phyloP scores from a whole-genome alignment of 768 basidiomycete species.

The Termitomyces sp. region DNA sequence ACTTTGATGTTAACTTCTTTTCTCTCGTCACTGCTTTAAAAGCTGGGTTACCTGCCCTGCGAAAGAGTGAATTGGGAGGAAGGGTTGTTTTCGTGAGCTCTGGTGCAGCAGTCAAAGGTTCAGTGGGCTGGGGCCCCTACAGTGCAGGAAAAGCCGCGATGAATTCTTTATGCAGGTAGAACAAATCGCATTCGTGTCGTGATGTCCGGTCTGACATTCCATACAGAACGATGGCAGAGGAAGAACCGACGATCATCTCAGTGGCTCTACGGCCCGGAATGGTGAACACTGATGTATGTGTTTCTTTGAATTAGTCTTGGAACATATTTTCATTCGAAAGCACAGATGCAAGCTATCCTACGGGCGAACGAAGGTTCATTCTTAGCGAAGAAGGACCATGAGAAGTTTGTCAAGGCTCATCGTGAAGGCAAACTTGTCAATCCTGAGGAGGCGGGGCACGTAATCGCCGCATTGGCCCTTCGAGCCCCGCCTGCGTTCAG shows the following conservation, averaged over 20 bases:
- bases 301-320: background rate
- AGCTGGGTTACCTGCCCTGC: constrained; percentile 62
- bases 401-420: constrained; percentile 52
- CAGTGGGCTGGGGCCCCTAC: constrained; percentile 74
- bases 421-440: constrained; percentile 65
- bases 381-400: constrained; percentile 53
- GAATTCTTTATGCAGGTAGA: constrained; percentile 77
- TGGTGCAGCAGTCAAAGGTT: constrained; percentile 69
- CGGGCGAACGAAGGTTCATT: constrained; percentile 41
- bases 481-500: constrained; percentile 53
- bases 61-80: constrained; percentile 50
- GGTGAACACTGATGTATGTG: constrained; percentile 71
- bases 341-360: constrained; percentile 66
- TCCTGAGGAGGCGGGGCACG: constrained; percentile 69
- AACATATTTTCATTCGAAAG: background rate
- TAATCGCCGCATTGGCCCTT: constrained; percentile 74
- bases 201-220: background rate
- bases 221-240: constrained; percentile 72
- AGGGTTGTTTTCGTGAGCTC: constrained; percentile 80
- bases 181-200: background rate
- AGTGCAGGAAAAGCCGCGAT: constrained; percentile 84
- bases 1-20: constrained; percentile 88
- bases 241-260: constrained; percentile 70
- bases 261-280: constrained; percentile 84
- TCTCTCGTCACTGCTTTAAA: constrained; percentile 70